Conservation (phyloP, 257 asterid species). For the Forsythia suspensa region DNA sequence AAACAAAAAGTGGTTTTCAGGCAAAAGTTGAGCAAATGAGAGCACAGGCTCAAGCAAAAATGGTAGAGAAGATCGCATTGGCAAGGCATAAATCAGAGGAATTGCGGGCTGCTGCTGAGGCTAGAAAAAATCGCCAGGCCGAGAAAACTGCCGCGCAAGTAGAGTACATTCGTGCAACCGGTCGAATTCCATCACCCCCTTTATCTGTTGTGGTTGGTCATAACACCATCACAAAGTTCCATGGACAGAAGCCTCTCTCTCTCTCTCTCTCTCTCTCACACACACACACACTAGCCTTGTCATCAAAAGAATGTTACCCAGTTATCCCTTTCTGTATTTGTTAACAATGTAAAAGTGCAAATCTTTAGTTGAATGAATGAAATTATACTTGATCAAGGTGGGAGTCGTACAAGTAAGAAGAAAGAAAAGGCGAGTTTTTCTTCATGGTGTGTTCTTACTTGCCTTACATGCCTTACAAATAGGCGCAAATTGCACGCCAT, state of each 20-base stretch:
- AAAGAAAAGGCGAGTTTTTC: background rate
- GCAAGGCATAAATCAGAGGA: slow-evolving; percentile 88
- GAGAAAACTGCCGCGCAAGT: slow-evolving; percentile 70
- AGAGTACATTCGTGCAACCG: slow-evolving; percentile 77
- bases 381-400: background rate
- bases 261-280: background rate
- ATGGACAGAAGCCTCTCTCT: background rate
- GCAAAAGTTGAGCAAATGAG: slow-evolving; percentile 76
- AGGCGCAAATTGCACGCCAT: too few species aligned
- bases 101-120: slow-evolving; percentile 75
- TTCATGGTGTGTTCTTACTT: background rate
- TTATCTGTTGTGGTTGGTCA: slow-evolving; percentile 85
- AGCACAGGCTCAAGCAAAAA: slow-evolving; percentile 83
- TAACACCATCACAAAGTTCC: slow-evolving; percentile 15
- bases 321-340: background rate
- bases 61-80: slow-evolving; percentile 83
- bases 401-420: background rate
- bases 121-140: slow-evolving; percentile 62
- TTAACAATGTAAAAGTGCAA: background rate
- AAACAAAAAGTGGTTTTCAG: slow-evolving; percentile 21
- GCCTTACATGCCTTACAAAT: background rate
- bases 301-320: background rate
- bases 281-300: background rate
- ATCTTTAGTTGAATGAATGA: background rate
- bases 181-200: slow-evolving; percentile 71